Evolutionary conservation across 208 protist species (phyloP).

Genomic region (Wallacemonas collosoma): DNA sequence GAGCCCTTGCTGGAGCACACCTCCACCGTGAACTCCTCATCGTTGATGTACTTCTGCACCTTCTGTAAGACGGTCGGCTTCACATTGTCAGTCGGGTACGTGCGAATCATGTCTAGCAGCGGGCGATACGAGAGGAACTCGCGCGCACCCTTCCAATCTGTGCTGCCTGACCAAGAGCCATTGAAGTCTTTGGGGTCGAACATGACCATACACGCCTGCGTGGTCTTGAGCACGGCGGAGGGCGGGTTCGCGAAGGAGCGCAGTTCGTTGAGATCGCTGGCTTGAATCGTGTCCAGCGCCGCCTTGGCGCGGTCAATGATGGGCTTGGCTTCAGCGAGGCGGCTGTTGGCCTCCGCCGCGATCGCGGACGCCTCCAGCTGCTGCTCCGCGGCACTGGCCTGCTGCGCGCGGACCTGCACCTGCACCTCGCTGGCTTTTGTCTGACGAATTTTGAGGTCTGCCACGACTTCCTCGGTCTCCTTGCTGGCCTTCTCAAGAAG

Average conservation of each 20-base stretch:
- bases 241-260: conserved; percentile 95
- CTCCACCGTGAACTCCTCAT: conserved; percentile 95
- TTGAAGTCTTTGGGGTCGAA: conserved; percentile 92
- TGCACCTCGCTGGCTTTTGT: conserved; percentile 87
- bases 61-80: conserved; percentile 85
- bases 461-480: conserved; percentile 90
- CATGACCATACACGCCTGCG: conserved; percentile 97
- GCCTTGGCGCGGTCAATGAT: conserved; percentile 91
- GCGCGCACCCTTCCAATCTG: conserved; percentile 90
- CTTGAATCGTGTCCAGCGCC: conserved; percentile 94
- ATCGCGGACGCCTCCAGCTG: conserved; percentile 87
- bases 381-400: conserved; percentile 87
- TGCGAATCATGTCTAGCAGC: conserved; percentile 94
- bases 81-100: conserved; percentile 96
- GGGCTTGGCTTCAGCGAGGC: conserved; percentile 94
- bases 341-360: conserved; percentile 86
- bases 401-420: conserved; percentile 87
- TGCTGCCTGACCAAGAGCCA: conserved; percentile 82
- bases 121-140: conserved; percentile 92
- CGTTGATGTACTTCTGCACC: conserved; percentile 93
- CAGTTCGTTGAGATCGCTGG: conserved; percentile 95
- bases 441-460: conserved; percentile 87
- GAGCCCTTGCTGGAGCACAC: conserved; percentile 92
- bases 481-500: conserved; percentile 87
- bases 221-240: conserved; percentile 93